These are phyloP conservation scores for Phytophthora pistaciae DNA, from an alignment of 352 stramenopile species.

Conservation along the genomic window DNA sequence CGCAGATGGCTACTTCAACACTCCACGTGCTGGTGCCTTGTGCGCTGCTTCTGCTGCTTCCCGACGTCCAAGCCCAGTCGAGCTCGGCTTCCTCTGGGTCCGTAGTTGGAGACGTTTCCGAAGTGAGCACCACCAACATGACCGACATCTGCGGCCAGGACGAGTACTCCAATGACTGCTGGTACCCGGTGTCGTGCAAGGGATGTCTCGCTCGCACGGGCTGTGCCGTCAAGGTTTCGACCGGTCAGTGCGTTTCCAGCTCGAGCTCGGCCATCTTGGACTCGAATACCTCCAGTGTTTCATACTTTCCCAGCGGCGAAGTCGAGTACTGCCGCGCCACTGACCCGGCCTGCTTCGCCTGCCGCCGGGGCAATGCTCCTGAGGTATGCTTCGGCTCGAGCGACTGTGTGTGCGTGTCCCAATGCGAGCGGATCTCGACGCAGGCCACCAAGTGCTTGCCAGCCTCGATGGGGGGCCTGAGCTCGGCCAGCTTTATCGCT, in stretches of 20 bases:
- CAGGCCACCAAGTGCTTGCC: conserved; percentile 20
- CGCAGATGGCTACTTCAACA: conserved; percentile 23
- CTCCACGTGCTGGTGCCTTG: not conserved
- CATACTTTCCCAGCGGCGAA: conserved; percentile 21
- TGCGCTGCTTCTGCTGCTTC: conserved; percentile 7
- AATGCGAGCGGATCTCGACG: conserved; percentile 30
- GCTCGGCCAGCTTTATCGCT: conserved; percentile 12
- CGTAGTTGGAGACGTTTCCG: conserved; percentile 2
- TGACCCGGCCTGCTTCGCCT: conserved; percentile 27
- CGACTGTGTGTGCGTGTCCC: conserved; percentile 25
- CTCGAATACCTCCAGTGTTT: not conserved
- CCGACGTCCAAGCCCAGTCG: conserved; percentile 14
- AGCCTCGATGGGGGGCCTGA: not conserved
- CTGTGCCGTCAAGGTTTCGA: conserved; percentile 27
- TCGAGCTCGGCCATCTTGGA: conserved; percentile 4
- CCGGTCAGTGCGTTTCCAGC: conserved; percentile 21
- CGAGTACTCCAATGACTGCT: conserved; percentile 28
- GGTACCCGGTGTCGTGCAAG: conserved; percentile 29
- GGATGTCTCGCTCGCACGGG: conserved; percentile 20
- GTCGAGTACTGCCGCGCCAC: conserved; percentile 23
- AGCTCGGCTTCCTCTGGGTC: conserved; percentile 24
- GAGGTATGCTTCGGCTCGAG: conserved; percentile 16
- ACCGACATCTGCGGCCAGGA: conserved; percentile 28
- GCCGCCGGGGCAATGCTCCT: conserved; percentile 15
- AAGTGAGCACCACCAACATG: conserved; percentile 13